phyloP scores from a whole-genome alignment of 352 stramenopile genomes.

The Globisporangium cylindrosporum region DNA sequence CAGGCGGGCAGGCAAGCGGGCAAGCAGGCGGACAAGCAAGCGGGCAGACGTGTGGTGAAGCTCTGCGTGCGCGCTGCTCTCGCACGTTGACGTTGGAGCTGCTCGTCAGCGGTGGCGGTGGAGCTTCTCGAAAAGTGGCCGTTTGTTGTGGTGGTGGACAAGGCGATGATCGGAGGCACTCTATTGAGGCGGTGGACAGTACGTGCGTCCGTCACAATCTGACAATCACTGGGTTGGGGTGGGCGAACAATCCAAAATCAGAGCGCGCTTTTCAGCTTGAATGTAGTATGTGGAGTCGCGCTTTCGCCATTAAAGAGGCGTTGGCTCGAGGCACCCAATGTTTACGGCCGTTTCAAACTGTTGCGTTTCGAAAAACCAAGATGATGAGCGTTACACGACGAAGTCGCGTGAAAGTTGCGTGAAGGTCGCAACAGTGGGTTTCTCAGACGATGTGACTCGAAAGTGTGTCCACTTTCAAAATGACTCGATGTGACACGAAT shows the following conservation, averaged over 20 bases:
- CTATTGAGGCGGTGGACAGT: neutral
- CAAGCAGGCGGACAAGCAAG: too few species aligned
- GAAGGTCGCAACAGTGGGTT: neutral
- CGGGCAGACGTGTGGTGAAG: neutral
- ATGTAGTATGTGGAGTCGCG: neutral
- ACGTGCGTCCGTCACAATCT: constrained; percentile 1
- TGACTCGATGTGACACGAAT: neutral
- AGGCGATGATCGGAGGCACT: constrained; percentile 1
- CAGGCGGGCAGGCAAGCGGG: neutral
- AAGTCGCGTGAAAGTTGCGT: neutral
- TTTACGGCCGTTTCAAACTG: neutral
- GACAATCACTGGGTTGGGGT: neutral
- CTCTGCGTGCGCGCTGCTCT: neutral
- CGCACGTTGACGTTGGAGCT: neutral
- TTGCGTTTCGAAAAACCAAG: neutral
- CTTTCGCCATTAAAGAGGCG: neutral
- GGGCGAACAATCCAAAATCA: neutral
- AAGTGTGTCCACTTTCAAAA: neutral
- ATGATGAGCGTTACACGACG: neutral
- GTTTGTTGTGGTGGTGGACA: constrained; percentile 10
- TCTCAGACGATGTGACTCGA: neutral
- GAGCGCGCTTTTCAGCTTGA: neutral
- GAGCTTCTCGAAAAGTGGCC: constrained; percentile 1
- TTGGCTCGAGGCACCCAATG: neutral
- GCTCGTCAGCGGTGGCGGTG: neutral